Conservation (phyloP, 345 rosid species). For the Eucalyptus sp. region DNA sequence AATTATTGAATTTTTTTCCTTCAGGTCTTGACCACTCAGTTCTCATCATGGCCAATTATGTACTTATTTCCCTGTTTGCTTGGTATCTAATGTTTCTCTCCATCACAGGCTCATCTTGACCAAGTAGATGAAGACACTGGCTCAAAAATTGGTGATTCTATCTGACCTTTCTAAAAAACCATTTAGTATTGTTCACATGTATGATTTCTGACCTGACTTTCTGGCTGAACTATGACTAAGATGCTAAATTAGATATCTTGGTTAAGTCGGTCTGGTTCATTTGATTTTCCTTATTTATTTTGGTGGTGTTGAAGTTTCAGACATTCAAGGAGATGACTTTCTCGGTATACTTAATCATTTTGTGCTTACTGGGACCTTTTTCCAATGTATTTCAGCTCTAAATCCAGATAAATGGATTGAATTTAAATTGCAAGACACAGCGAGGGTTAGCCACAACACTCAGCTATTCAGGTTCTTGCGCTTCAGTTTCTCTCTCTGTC, state of each 20-base stretch:
- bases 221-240: not conserved
- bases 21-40: not conserved
- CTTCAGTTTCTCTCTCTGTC: not conserved
- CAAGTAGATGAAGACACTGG: conserved; percentile 40
- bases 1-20: not conserved
- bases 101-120: conserved; percentile 62
- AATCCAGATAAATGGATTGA: conserved; percentile 88
- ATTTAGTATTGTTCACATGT: not conserved
- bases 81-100: not conserved
- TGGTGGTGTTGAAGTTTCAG: not conserved
- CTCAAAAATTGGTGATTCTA: conserved; percentile 49
- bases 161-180: not conserved
- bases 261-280: not conserved
- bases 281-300: not conserved
- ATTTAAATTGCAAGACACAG: conserved; percentile 90
- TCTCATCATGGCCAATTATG: not conserved
- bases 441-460: conserved; percentile 83
- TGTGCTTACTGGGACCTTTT: not conserved
- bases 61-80: not conserved
- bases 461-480: conserved; percentile 62
- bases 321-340: not conserved
- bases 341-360: not conserved
- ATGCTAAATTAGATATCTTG: not conserved
- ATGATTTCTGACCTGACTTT: not conserved
- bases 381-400: conserved; percentile 41